These are phyloP conservation scores for Ganoderma sinense DNA, from an alignment of 1,284 basidiomycete genomes.

Conservation along the genomic window DNA sequence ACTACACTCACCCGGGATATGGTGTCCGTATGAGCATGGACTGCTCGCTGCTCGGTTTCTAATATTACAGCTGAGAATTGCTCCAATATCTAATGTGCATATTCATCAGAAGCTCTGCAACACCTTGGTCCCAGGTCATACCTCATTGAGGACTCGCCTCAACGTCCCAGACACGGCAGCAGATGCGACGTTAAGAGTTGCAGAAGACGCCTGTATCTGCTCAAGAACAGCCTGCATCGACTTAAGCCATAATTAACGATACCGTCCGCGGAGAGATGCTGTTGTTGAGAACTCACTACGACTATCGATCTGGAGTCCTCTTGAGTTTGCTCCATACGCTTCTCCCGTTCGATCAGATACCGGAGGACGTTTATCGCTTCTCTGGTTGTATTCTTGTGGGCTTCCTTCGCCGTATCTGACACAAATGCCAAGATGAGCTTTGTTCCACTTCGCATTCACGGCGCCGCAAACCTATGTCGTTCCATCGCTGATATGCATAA, in stretches of 20 bases:
- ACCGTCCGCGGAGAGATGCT: neutral
- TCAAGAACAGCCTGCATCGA: conserved; percentile 38
- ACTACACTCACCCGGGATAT: conserved; percentile 10
- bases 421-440: neutral
- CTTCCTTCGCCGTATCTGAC: conserved; percentile 69
- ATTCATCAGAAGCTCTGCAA: neutral
- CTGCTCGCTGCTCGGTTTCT: conserved; percentile 3
- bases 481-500: conserved; percentile 73
- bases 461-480: conserved; percentile 64
- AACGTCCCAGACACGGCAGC: conserved; percentile 29
- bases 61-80: neutral
- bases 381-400: conserved; percentile 69
- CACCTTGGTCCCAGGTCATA: neutral
- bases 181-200: conserved; percentile 32
- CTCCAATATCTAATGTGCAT: conserved; percentile 6
- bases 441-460: no score
- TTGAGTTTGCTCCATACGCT: conserved; percentile 38
- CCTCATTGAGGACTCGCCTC: conserved; percentile 24
- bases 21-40: conserved; percentile 7
- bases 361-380: conserved; percentile 62
- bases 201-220: conserved; percentile 35
- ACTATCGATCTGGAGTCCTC: conserved; percentile 37
- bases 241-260: conserved; percentile 29
- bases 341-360: conserved; percentile 55
- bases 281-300: conserved; percentile 37